Evolutionary conservation across 208 protist species (phyloP).

Genomic region (Wallacemonas sp.): DNA sequence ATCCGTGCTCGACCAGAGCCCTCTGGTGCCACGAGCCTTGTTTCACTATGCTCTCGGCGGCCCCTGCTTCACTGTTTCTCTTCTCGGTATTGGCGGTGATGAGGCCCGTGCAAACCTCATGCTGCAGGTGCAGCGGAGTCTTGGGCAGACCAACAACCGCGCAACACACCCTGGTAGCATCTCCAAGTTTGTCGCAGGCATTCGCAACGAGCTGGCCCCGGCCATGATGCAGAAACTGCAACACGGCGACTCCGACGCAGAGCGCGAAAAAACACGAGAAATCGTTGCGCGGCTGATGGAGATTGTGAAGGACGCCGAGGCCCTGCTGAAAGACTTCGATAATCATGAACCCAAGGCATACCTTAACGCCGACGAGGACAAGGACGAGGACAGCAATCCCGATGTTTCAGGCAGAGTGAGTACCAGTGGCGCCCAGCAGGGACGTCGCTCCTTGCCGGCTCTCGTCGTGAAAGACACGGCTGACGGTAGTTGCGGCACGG

Average conservation of each 20-base stretch:
- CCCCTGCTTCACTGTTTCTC: slow-evolving; percentile 77
- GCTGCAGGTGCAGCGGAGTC: slow-evolving; percentile 63
- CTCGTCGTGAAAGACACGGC: slow-evolving; percentile 1
- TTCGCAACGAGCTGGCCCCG: slow-evolving; percentile 60
- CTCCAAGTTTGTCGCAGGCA: slow-evolving; percentile 68
- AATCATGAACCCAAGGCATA: slow-evolving; percentile 77
- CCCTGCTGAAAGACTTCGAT: slow-evolving; percentile 67
- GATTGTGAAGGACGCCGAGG: slow-evolving; percentile 71
- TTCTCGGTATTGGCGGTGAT: slow-evolving; percentile 70
- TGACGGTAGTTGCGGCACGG: slow-evolving; percentile 13
- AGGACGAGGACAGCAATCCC: slow-evolving; percentile 14
- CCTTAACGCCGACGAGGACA: slow-evolving; percentile 39
- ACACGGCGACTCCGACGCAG: slow-evolving; percentile 20
- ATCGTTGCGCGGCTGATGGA: slow-evolving; percentile 63
- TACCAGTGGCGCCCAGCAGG: neutral
- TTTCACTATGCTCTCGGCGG: slow-evolving; percentile 84
- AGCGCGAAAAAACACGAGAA: slow-evolving; percentile 42
- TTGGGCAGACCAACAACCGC: slow-evolving; percentile 68
- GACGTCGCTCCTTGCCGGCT: slow-evolving; percentile 1
- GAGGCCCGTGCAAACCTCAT: slow-evolving; percentile 65
- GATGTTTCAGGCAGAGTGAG: neutral
- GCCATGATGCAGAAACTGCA: slow-evolving; percentile 57
- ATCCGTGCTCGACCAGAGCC: slow-evolving; percentile 61
- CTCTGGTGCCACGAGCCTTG: slow-evolving; percentile 64
- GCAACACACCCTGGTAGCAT: slow-evolving; percentile 72